Conservation (phyloP, 352 stramenopile species). For the Phytophthora parvispora region DNA sequence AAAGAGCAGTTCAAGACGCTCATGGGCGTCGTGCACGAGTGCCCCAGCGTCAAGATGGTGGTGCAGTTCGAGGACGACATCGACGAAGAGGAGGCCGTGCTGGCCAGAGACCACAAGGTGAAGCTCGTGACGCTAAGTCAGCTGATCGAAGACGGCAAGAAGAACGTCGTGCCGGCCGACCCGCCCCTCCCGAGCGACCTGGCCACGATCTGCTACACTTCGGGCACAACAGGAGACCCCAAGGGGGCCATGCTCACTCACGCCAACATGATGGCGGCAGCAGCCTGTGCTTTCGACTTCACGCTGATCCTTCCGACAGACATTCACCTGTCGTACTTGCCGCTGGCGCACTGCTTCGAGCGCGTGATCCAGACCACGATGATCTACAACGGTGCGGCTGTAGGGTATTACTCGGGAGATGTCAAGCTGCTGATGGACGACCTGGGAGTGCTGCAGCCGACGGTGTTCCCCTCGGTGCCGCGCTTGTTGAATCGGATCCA, state of each 20-base stretch:
- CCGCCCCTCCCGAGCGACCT: constrained; percentile 78
- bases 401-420: constrained; percentile 95
- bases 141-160: constrained; percentile 47
- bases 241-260: constrained; percentile 81
- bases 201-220: constrained; percentile 94
- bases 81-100: constrained; percentile 35
- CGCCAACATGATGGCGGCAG: constrained; percentile 50
- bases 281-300: constrained; percentile 18
- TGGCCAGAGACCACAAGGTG: constrained; percentile 45
- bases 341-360: constrained; percentile 96
- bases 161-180: constrained; percentile 54
- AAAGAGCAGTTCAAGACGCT: constrained; percentile 67
- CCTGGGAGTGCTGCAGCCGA: constrained; percentile 88
- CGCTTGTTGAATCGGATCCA: constrained; percentile 96
- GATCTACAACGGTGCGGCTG: constrained; percentile 76
- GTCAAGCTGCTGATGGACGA: constrained; percentile 93
- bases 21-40: constrained; percentile 56
- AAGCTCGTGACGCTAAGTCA: constrained; percentile 53
- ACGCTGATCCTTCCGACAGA: constrained; percentile 22
- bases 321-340: constrained; percentile 93
- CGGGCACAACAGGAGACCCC: constrained; percentile 76
- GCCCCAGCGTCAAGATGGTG: constrained; percentile 59
- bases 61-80: constrained; percentile 67
- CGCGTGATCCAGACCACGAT: constrained; percentile 56
- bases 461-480: constrained; percentile 92